Percentiles rank a stretch among this genome's conserved stretches.
Evolutionary conservation across 192 early-diverging fungal species (phyloP).

Genomic region (Backusella morwellensis): DNA sequence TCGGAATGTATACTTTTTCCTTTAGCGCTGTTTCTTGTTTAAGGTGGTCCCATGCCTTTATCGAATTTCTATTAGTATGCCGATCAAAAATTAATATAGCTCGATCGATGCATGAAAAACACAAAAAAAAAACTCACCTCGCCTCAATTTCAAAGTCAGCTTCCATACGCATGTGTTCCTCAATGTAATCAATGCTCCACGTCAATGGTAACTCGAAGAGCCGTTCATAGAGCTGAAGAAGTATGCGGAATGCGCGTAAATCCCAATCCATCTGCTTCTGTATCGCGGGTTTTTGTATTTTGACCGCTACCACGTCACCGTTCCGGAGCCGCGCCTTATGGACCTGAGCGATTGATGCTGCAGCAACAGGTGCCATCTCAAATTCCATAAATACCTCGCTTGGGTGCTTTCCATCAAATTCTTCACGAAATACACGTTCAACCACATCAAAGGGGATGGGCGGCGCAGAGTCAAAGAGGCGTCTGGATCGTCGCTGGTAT

Average conservation of each 20-base stretch:
- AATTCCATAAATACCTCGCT: conserved; percentile 73
- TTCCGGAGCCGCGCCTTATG: conserved; percentile 75
- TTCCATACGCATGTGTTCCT: conserved; percentile 73
- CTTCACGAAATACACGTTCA: conserved; percentile 60
- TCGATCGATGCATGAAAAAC: neutral
- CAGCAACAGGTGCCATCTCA: conserved; percentile 66
- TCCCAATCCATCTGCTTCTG: conserved; percentile 82
- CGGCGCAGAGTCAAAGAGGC: conserved; percentile 83
- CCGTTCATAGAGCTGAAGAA: conserved; percentile 64
- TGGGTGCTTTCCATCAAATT: conserved; percentile 57
- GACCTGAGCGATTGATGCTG: conserved; percentile 94
- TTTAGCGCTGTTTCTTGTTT: conserved; percentile 49
- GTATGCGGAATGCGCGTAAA: conserved; percentile 61
- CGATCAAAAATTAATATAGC: neutral
- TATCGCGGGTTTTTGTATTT: conserved; percentile 93
- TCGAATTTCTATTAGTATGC: conserved; percentile 55
- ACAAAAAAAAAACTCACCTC: conserved; percentile 12
- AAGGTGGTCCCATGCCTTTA: conserved; percentile 53
- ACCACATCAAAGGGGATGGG: conserved; percentile 63
- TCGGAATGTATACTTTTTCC: conserved; percentile 70
- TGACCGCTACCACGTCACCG: conserved; percentile 79
- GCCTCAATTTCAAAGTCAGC: conserved; percentile 90
- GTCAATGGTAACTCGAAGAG: conserved; percentile 82
- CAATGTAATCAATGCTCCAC: conserved; percentile 76
- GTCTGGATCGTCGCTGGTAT: conserved; percentile 58